Evolutionary conservation across 306 rosid species (phyloP), one percentile per base, ranked within the genome.

Genomic region (Casuarina equisetifolia): DNA sequence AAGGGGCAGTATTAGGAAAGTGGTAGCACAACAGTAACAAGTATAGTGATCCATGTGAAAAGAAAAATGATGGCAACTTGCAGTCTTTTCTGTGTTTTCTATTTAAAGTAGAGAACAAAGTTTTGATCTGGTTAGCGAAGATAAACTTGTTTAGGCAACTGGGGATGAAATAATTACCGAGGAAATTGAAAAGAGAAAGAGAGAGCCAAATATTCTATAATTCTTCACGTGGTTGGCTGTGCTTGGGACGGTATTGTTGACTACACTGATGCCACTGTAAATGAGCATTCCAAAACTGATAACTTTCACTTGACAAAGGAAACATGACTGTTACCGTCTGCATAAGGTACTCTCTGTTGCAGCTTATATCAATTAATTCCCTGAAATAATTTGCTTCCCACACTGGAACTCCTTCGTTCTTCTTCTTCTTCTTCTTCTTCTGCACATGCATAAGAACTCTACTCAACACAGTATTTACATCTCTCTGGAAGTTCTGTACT

Each of bases 1-100:
- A 58, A 42, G 70, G 44, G 64, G 19, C 17, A 40, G 9, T 40
- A 35, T 50, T 71, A 49, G 12, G 50, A 79, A 62, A 70, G 43
- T 48, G 53, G 74, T 38, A 63, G 57, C 6, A 51, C 51, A 83
- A 53, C 17, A 20, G 73, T 78, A 38, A 69, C 62, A 70, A 59
- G 53, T 66, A 17, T 42, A 69, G 71, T n/a, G 50, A 40, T 17
- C 44, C 77, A 58, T 50, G 74, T 73, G 73, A 50, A 32, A 76
- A 53, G 39, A 59, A 39, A 42, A 25, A 43, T 35, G 62, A 44
- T 39, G 66, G 52, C 77, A 36, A 59, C 20, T 82, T 50, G 72
- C 17, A 15, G 16, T 4, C 70, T 66, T 17, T 66, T 42, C 48
- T 5, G 3, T 12, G 15, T 8, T 66, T 42, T 17, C 70, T 42